phyloP scores from a whole-genome alignment of 2,329 filamentous ascomycete species.

The Cadophora sp. region DNA sequence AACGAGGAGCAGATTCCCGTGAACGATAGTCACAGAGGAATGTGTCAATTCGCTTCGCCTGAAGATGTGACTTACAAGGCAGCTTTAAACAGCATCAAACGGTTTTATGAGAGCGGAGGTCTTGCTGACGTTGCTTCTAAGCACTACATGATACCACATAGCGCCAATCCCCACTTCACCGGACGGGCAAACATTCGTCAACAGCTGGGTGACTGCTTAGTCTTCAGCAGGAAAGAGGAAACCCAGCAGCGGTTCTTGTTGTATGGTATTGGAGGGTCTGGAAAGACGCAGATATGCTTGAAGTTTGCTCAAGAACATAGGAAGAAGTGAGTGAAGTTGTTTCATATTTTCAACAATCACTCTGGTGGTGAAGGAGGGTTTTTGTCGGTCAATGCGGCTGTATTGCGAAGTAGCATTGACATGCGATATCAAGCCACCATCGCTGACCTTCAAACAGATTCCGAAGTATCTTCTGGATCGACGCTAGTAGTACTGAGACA shows the following conservation, averaged over 20 bases:
- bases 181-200: slow-evolving; percentile 30
- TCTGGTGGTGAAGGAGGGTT: neutral
- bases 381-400: too few species aligned
- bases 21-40: slow-evolving; percentile 24
- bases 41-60: slow-evolving; percentile 25
- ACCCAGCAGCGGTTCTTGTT: slow-evolving; percentile 33
- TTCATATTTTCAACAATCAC: neutral
- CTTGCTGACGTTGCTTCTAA: slow-evolving; percentile 22
- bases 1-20: slow-evolving; percentile 32
- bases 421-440: too few species aligned
- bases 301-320: slow-evolving; percentile 29
- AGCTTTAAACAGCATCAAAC: slow-evolving; percentile 27
- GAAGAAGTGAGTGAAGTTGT: neutral
- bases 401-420: too few species aligned
- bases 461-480: slow-evolving; percentile 36
- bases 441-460: slow-evolving; percentile 23
- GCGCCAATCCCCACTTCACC: slow-evolving; percentile 30
- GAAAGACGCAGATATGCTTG: slow-evolving; percentile 42
- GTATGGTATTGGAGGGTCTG: slow-evolving; percentile 44
- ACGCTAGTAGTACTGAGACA: slow-evolving; percentile 28
- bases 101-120: neutral
- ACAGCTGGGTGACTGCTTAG: slow-evolving; percentile 11
- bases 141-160: slow-evolving; percentile 26
- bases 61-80: slow-evolving; percentile 25
- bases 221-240: slow-evolving; percentile 2